phyloP scores from a whole-genome alignment of 2,329 filamentous ascomycete genomes.

The Dactylella cylindrospora region DNA sequence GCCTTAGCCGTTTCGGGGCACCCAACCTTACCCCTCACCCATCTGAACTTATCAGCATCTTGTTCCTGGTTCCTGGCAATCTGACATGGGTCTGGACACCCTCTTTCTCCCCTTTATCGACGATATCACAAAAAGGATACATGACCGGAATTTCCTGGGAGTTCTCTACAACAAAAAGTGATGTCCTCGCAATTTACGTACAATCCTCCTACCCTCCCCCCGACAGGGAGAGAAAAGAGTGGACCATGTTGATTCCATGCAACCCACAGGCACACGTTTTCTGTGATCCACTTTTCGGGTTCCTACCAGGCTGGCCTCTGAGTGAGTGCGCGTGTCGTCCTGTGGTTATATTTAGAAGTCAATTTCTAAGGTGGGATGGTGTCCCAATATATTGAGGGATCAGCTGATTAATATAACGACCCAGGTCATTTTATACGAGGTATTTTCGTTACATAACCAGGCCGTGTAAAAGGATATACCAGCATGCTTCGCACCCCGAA shows the following conservation, averaged over 20 bases:
- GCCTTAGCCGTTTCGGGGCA: conserved; percentile 39
- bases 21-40: conserved; percentile 30
- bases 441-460: conserved; percentile 39
- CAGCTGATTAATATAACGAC: conserved; percentile 43
- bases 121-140: conserved; percentile 31
- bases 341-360: conserved; percentile 44
- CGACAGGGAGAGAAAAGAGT: conserved; percentile 3
- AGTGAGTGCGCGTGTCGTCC: no score
- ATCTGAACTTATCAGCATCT: no score
- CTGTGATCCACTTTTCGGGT: conserved; percentile 21
- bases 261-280: background rate
- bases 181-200: conserved; percentile 13
- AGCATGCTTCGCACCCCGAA: conserved; percentile 27
- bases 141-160: conserved; percentile 3
- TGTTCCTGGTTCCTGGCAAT: conserved; percentile 45
- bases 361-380: conserved; percentile 39
- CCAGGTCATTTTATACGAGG: conserved; percentile 43
- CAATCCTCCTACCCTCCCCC: no score
- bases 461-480: conserved; percentile 36
- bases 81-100: conserved; percentile 40
- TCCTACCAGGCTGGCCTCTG: conserved; percentile 19
- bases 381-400: conserved; percentile 41
- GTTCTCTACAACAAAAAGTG: no score
- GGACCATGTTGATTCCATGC: conserved; percentile 5
- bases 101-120: conserved; percentile 28